Evolutionary conservation across 1,139 yeast species (phyloP), one percentile per base, ranked within the genome.

Genomic region (Sugiyamaella neomexicana): DNA sequence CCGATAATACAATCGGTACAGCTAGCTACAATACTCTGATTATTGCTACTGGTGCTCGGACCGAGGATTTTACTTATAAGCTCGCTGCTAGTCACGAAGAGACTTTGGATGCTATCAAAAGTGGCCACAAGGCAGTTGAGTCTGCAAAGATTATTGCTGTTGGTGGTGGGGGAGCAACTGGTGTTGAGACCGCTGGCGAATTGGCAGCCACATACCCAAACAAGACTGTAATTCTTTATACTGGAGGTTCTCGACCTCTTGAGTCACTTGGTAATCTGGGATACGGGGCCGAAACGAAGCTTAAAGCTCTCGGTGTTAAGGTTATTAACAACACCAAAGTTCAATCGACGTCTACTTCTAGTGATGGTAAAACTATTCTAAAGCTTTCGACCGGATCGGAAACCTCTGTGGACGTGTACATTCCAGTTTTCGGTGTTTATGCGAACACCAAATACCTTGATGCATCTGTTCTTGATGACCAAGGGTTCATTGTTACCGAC

Each of bases 111-210:
- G 88, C 84, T 63, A 87, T 95, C 42, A 81, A 85, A 71, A 75
- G 83, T 62, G 78, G 86, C 65, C 88, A 90, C 54, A 77, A 79
- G 68, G 89, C 85, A 69, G 80, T 95, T 74, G 81, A 81, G 72
- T 79, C 89, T 75, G 79, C 89, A 61, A 76, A 86, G 68, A 80
- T 84, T 43, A 78, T 87, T 64, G 90, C 86, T 57, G 89, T 88
- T 60, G 87, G 90, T 66, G 96, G 96, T 66, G 96, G 95, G 76
- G 96, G 96, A 63, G 93, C 95, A 68, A 88, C 96, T 45, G 96
- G 95, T 73, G 95, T 88, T 56, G 96, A 89, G 72, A 80, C 86
- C 54, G 95, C 95, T 57, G 95, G 91, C 68, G 96, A 89, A 47
- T 50, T 67, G 42, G 61, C 52, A 34, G 54, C 52, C 17, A 39